Evolutionary conservation across 1,284 basidiomycete species (phyloP), one percentile per base, ranked within the genome.

Genomic region (Sporisorium exsertum): DNA sequence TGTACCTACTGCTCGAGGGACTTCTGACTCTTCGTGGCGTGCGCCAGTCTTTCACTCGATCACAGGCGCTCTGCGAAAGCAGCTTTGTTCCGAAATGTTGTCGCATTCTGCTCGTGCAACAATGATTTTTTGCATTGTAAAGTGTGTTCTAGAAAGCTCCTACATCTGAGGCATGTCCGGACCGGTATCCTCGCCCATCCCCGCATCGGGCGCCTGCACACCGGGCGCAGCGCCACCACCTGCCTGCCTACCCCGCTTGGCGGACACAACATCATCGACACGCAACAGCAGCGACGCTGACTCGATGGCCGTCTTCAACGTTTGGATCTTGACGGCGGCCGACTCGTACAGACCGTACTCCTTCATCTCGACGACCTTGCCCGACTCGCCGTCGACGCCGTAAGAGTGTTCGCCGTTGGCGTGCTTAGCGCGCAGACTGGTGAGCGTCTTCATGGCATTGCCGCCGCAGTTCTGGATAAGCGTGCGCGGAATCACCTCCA

Each of bases 271-370:
- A 83, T 98, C 95, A 85, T 98, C 96, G 3, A 98, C 95, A 40
- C 95, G 91, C 16, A 98, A 89, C 13, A 97, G 88, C 87, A 98
- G 91, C 16, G 94, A 93, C 0, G 96, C 93, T 45, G 92, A 93
- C 91, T 98, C 95, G 78, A 98, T 92, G 18, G 96, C 95, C 12
- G 96, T 99, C 90, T 99, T 98, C 84, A 97, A 88, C 20, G 92
- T 98, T 89, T 98, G 96, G 56, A 97, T 92, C 89, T 98, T 98
- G 82, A 99, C 95, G 71, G 94, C 95, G 2, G 95, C 94, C 43
- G 92, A 93, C 87, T 99, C 97, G 78, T 95, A 94, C 64, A 99
- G 87, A 0, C 95, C 95, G 85, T 97, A 97, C 58, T 88, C 87
- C 85, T 94, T 94, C 96, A 98, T 98, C 85, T 98, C 94, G 42